These are phyloP conservation scores for Pichia sp. DNA, from an alignment of 1,139 yeast genomes.

Conservation along the genomic window DNA sequence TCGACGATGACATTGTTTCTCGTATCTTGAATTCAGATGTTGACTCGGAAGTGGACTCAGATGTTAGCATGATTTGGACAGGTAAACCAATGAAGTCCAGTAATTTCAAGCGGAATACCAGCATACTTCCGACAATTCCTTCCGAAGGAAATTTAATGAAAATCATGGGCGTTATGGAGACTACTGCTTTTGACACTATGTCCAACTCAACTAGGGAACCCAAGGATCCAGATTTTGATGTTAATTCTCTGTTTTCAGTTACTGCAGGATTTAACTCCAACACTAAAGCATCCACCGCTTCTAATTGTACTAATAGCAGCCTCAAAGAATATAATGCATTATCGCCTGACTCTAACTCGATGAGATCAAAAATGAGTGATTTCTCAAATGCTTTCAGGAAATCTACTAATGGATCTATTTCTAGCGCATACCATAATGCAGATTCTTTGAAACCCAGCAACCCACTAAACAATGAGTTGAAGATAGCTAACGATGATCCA, in stretches of 20 bases:
- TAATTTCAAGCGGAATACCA: slow-evolving; percentile 7
- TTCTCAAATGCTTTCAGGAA: slow-evolving; percentile 19
- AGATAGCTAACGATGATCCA: not conserved
- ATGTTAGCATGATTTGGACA: slow-evolving; percentile 1
- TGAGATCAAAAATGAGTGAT: slow-evolving; percentile 5
- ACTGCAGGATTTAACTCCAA: not conserved
- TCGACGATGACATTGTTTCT: slow-evolving; percentile 7
- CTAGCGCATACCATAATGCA: slow-evolving; percentile 1
- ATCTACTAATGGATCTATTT: slow-evolving; percentile 5
- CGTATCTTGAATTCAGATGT: slow-evolving; percentile 13
- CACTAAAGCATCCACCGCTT: not conserved
- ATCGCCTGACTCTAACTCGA: slow-evolving; percentile 7
- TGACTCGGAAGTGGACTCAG: slow-evolving; percentile 14
- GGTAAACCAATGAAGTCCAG: not conserved
- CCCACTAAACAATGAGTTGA: not conserved
- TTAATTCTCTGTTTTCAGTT: slow-evolving; percentile 9
- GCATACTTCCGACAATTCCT: slow-evolving; percentile 22
- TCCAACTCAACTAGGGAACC: not conserved
- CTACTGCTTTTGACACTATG: slow-evolving; percentile 8
- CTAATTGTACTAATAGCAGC: not conserved
- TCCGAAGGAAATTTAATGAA: slow-evolving; percentile 24
- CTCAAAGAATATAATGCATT: not conserved
- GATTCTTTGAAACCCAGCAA: not conserved
- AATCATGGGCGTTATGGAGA: slow-evolving; percentile 14
- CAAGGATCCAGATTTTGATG: slow-evolving; percentile 7